Percentiles rank a stretch among this genome's conserved stretches.
These are phyloP conservation scores for Bondarzewia mesenterica DNA, from an alignment of 1,284 basidiomycete genomes.

Conservation along the genomic window DNA sequence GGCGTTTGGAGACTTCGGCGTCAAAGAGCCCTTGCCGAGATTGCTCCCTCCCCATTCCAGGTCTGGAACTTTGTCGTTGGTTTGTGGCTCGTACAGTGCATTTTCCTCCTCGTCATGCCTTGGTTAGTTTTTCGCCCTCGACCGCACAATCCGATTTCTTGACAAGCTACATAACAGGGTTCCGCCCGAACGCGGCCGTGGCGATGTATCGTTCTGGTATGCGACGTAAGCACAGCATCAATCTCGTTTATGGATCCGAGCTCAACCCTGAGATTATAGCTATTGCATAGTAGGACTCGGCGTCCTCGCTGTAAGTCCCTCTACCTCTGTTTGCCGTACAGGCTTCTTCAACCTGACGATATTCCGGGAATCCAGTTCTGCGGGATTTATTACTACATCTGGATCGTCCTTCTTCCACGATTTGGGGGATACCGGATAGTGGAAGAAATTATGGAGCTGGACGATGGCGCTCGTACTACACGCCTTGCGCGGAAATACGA, in stretches of 20 bases:
- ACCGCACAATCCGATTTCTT: not conserved
- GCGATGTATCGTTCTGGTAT: constrained; percentile 28
- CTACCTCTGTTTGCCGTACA: too few species aligned
- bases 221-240: constrained; percentile 16
- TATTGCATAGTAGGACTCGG: constrained; percentile 22
- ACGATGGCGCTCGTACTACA: constrained; percentile 20
- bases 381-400: constrained; percentile 26
- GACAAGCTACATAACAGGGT: constrained; percentile 17
- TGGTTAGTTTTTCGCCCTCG: constrained; percentile 6
- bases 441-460: constrained; percentile 19
- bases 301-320: constrained; percentile 10
- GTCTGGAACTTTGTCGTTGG: constrained; percentile 9
- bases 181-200: constrained; percentile 22
- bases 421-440: constrained; percentile 24
- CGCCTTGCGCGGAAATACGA: constrained; percentile 15
- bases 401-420: constrained; percentile 25
- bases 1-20: constrained; percentile 13
- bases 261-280: not conserved
- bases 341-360: too few species aligned
- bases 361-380: too few species aligned
- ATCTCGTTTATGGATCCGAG: not conserved
- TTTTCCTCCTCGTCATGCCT: constrained; percentile 13
- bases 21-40: constrained; percentile 7
- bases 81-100: constrained; percentile 10
- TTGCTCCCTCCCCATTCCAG: constrained; percentile 8